These are phyloP conservation scores for Silene noctiflora DNA, from an alignment of 179 eudicot species.

Conservation along the genomic window DNA sequence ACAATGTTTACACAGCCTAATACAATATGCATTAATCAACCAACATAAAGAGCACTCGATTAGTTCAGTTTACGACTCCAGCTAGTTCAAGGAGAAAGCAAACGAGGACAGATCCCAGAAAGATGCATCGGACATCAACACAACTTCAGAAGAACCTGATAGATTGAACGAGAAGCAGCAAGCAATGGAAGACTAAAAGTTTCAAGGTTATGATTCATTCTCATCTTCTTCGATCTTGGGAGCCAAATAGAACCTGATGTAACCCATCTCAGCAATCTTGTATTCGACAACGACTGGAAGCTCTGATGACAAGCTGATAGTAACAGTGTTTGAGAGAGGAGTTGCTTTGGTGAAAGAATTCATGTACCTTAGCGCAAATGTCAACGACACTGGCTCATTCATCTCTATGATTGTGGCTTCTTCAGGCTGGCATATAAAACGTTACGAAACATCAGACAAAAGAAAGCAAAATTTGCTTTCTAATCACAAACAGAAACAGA, in stretches of 20 bases:
- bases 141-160: conserved; percentile 2
- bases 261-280: conserved; percentile 82
- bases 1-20: conserved; percentile 12
- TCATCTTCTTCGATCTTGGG: conserved; percentile 85
- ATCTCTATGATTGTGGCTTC: conserved; percentile 70
- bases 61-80: neutral
- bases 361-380: conserved; percentile 73
- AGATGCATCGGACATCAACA: neutral
- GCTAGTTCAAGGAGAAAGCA: conserved; percentile 15
- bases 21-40: conserved; percentile 6
- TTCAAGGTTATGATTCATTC: conserved; percentile 41
- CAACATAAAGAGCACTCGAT: neutral
- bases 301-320: conserved; percentile 71
- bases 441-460: neutral
- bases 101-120: conserved; percentile 10
- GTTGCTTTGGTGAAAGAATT: conserved; percentile 82
- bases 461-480: neutral
- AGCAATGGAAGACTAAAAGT: neutral
- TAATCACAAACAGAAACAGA: too few species aligned
- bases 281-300: conserved; percentile 71
- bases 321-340: conserved; percentile 63
- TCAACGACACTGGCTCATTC: conserved; percentile 68
- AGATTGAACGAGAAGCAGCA: conserved; percentile 1
- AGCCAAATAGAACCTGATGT: conserved; percentile 70
- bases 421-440: conserved; percentile 62